Evolutionary conservation across 2,329 filamentous ascomycete species (phyloP), one percentile per base, ranked within the genome.

Genomic region (Claviceps sp.): DNA sequence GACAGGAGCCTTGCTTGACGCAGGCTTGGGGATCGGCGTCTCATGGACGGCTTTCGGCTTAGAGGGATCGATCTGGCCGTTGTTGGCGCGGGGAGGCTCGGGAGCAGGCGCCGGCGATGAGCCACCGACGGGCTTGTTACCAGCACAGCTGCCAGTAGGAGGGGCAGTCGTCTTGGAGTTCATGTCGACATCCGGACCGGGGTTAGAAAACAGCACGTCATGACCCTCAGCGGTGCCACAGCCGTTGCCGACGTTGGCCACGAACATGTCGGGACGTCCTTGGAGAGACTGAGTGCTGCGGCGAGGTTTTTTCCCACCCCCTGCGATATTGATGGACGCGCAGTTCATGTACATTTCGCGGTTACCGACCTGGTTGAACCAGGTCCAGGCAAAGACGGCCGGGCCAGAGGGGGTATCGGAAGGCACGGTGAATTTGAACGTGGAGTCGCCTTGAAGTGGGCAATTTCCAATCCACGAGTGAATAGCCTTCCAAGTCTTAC

Each of bases 311-410:
- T 68, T 67, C 47, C 65, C 64, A 48, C 66, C 64, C 38, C 54
- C 51, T 51, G 65, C 68, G 42, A 83, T 75, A 16, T 71, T 71
- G 24, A 84, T 72, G 5, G 74, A 72, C 0, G 80, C 81, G 57
- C 81, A 85, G 64, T 84, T 82, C 78, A 83, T 83, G 68, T 85
- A 86, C 74, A 84, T 82, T 61, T 85, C 81, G 17, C 81, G 71
- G 59, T 82, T 83, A 0, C 81, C 81, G 22, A 80, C 58, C 54
- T 74, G 72, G 64, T 82, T 82, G 64, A 81, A 80, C 77, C 76
- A 80, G 3, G 75, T 77, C 82, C 82, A 85, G 1, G 75, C 75
- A 14, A 85, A 68, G 1, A 84, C 61, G 5, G 75, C 78, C 54
- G 58, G 55, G 13, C 78, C 70, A 0, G 57, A n/a, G 0, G 76